Evolutionary conservation across 305 asterid species (phyloP).

Genomic region (Fraxinus velutina): DNA sequence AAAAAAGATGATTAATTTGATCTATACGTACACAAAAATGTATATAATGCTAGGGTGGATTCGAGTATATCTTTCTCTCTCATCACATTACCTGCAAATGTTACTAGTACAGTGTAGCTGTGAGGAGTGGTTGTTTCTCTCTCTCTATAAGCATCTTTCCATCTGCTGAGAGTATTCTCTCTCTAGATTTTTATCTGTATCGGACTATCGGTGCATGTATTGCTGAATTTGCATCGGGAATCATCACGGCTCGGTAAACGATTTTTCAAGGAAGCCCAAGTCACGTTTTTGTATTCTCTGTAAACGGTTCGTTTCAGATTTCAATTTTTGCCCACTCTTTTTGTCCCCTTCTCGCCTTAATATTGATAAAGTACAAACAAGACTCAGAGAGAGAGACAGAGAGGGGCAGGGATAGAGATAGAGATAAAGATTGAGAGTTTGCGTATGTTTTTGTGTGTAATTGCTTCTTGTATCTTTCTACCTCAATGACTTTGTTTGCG

Average conservation of each 20-base stretch:
- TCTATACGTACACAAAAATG: neutral
- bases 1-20: neutral
- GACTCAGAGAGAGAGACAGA: neutral
- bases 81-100: constrained; percentile 23
- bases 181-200: neutral
- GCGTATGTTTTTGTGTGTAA: constrained; percentile 22
- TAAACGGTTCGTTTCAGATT: constrained; percentile 34
- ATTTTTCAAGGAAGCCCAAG: constrained; percentile 45
- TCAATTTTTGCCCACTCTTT: constrained; percentile 14
- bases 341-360: constrained; percentile 21
- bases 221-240: constrained; percentile 34
- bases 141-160: constrained; percentile 14
- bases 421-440: constrained; percentile 3
- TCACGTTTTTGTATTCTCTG: constrained; percentile 46
- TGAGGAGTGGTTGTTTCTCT: constrained; percentile 20
- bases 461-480: constrained; percentile 9
- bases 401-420: neutral
- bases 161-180: constrained; percentile 4
- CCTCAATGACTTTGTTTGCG: constrained; percentile 38
- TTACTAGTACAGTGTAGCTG: constrained; percentile 27
- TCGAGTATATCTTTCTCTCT: neutral
- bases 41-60: constrained; percentile 16
- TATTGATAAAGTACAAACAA: constrained; percentile 15
- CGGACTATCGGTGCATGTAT: neutral
- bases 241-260: constrained; percentile 38